Evolutionary conservation across 169 alveolate species (phyloP).

Genomic region (Theileria annulata): DNA sequence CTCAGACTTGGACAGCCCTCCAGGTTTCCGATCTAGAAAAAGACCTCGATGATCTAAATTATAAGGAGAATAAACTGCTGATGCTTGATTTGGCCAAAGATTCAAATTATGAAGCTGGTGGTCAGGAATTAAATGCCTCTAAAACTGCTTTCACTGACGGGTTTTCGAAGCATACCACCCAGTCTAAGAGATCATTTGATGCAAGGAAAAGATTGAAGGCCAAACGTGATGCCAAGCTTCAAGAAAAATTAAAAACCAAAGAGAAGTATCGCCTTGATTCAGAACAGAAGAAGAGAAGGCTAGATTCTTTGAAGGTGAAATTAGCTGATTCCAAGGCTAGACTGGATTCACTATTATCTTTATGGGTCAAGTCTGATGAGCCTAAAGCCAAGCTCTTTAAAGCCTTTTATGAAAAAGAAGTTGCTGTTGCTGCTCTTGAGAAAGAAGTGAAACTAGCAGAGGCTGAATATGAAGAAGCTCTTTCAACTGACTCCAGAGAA

Average conservation of each 20-base stretch:
- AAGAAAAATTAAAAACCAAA: not conserved
- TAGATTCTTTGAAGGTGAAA: not conserved
- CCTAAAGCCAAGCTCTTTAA: not conserved
- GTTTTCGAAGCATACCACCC: not conserved
- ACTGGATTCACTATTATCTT: not conserved
- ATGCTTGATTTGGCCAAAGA: constrained; percentile 10
- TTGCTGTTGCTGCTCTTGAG: not conserved
- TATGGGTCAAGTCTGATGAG: not conserved
- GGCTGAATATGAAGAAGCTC: constrained; percentile 2
- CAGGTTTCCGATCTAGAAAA: constrained; percentile 6
- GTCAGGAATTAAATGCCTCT: not conserved
- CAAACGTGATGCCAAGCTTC: not conserved
- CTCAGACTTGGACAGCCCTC: constrained; percentile 8
- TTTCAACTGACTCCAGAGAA: not conserved
- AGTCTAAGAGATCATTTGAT: not conserved
- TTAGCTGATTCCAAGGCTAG: not conserved
- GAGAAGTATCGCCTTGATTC: not conserved
- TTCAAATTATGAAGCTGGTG: not conserved
- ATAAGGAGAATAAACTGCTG: not conserved
- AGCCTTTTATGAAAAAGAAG: not conserved
- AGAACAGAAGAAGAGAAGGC: not conserved
- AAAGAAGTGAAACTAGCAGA: not conserved
- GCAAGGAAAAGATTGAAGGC: not conserved
- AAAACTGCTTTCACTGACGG: not conserved
- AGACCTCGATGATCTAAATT: constrained; percentile 1